These are phyloP conservation scores for Mycena pura DNA, from an alignment of 768 basidiomycete species.

Conservation along the genomic window DNA sequence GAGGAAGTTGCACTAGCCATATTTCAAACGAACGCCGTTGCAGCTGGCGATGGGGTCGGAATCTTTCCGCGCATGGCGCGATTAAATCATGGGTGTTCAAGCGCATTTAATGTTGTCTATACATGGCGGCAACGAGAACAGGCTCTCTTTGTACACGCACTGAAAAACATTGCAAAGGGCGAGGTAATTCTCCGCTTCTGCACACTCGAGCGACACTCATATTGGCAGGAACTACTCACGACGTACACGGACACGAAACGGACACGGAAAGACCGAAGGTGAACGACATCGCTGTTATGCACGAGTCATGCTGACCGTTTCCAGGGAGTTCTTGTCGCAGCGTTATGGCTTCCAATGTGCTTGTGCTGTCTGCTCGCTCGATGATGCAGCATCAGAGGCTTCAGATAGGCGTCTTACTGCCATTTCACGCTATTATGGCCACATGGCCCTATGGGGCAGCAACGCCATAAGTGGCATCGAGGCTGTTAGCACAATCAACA, in stretches of 20 bases:
- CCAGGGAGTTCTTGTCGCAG: constrained; percentile 54
- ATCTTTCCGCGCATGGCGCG: constrained; percentile 75
- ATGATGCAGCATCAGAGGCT: constrained; percentile 49
- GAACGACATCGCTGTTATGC: constrained; percentile 13
- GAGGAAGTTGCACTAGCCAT: constrained; percentile 65
- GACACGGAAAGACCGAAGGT: constrained; percentile 62
- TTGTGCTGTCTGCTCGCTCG: constrained; percentile 64
- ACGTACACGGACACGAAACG: constrained; percentile 65
- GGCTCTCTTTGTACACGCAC: constrained; percentile 60
- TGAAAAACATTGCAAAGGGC: constrained; percentile 59
- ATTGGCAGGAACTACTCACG: constrained; percentile 62
- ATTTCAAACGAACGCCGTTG: constrained; percentile 71
- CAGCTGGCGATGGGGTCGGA: constrained; percentile 58
- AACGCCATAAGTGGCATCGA: constrained; percentile 52
- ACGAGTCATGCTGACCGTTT: neutral
- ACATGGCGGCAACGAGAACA: constrained; percentile 59
- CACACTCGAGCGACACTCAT: constrained; percentile 4
- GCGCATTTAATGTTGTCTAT: constrained; percentile 73
- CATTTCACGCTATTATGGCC: constrained; percentile 53
- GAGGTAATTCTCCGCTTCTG: constrained; percentile 43
- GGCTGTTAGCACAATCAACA: constrained; percentile 53
- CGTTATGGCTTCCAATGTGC: constrained; percentile 66
- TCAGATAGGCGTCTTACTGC: constrained; percentile 58
- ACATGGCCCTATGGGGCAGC: constrained; percentile 57
- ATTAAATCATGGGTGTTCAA: constrained; percentile 72